Evolutionary conservation across 345 rosid species (phyloP).

Genomic region (Geranium rotundifolium): DNA sequence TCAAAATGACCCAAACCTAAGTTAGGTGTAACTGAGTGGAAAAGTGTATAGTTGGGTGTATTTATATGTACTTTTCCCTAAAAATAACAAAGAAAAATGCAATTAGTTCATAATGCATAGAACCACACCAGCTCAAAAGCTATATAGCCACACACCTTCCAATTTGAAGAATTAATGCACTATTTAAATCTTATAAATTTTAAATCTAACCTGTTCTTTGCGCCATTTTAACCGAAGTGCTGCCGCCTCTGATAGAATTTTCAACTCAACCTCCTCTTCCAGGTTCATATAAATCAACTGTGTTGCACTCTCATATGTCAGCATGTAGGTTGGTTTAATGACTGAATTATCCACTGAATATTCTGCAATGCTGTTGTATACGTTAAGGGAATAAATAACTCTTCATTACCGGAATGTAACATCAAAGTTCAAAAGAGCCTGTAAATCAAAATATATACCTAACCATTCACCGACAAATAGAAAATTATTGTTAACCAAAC

Average conservation of each 20-base stretch:
- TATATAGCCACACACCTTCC: too few relatives aligned
- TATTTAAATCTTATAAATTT: too few relatives aligned
- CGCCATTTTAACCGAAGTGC: slow-evolving; percentile 72
- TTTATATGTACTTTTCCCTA: too few relatives aligned
- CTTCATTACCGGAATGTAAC: neutral
- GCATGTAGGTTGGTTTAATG: slow-evolving; percentile 88
- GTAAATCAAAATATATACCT: neutral
- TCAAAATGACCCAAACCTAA: too few relatives aligned
- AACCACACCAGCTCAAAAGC: too few relatives aligned
- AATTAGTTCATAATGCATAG: too few relatives aligned
- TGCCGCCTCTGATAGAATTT: slow-evolving; percentile 73
- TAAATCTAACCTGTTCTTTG: slow-evolving; percentile 47
- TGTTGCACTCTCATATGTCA: slow-evolving; percentile 91
- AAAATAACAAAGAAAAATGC: too few relatives aligned
- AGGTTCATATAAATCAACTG: slow-evolving; percentile 83
- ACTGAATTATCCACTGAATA: slow-evolving; percentile 64
- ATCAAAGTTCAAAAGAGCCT: neutral
- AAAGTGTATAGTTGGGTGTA: too few relatives aligned
- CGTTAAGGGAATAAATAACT: slow-evolving; percentile 10
- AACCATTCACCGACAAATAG: neutral
- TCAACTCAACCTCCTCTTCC: slow-evolving; percentile 78
- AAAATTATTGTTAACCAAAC: neutral
- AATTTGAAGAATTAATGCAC: too few relatives aligned
- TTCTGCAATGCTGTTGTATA: slow-evolving; percentile 67
- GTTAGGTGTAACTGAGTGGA: too few relatives aligned